A percentile compares a stretch with the other conserved stretches of the same genome.
Conservation (phyloP, 768 basidiomycete species). For the Termitomyces sp. region DNA sequence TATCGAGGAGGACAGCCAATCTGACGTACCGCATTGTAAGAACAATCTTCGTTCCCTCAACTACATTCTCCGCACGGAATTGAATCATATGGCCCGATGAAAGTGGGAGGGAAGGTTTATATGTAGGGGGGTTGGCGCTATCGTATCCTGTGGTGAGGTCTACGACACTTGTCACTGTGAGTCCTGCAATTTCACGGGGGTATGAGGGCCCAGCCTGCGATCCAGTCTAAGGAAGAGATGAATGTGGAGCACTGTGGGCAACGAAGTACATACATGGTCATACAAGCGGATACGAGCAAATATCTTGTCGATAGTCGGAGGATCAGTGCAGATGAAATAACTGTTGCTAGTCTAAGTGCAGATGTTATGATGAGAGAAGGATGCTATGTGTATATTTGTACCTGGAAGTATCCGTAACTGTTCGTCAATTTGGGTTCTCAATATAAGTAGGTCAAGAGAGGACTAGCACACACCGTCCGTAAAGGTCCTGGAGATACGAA, state of each 20-base stretch:
- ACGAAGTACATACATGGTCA: conserved; percentile 24
- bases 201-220: conserved; percentile 34
- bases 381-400: conserved; percentile 13
- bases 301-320: conserved; percentile 58
- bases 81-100: conserved; percentile 86
- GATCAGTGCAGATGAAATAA: conserved; percentile 73
- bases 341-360: conserved; percentile 64
- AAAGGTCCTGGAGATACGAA: conserved; percentile 56
- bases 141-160: conserved; percentile 80
- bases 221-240: conserved; percentile 1
- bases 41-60: conserved; percentile 43
- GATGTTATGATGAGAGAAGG: neutral
- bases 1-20: neutral
- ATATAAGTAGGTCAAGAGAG: neutral
- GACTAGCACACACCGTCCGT: conserved; percentile 38
- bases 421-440: neutral
- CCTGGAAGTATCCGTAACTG: conserved; percentile 80
- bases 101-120: conserved; percentile 55
- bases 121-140: conserved; percentile 63
- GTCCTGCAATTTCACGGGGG: conserved; percentile 53
- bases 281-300: conserved; percentile 63
- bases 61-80: conserved; percentile 48
- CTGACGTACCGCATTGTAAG: conserved; percentile 61
- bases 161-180: conserved; percentile 55
- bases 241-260: neutral